phyloP scores from a whole-genome alignment of 495 filamentous ascomycete species.

The Pyronema domesticum region DNA sequence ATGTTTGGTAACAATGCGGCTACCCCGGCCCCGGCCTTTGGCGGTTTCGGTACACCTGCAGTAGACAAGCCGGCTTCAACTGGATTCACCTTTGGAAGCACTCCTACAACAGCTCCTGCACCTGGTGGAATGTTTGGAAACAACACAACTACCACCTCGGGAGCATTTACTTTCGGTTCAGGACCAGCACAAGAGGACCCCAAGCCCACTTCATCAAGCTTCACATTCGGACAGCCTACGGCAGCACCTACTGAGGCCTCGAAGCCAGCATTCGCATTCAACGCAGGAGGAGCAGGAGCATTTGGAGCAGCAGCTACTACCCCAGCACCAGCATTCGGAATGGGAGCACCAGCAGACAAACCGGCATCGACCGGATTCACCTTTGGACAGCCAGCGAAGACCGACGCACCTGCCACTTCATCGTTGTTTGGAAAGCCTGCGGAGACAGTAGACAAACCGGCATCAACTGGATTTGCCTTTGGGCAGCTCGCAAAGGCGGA shows the following conservation, averaged over 20 bases:
- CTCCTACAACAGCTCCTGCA: constrained; percentile 3
- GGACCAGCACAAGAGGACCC: background rate
- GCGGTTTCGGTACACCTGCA: constrained; percentile 9
- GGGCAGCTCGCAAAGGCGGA: background rate
- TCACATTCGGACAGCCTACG: constrained; percentile 13
- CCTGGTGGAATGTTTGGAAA: constrained; percentile 15
- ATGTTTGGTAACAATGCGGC: constrained; percentile 15
- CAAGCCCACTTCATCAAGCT: constrained; percentile 7
- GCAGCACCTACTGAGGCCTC: constrained; percentile 4
- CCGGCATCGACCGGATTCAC: background rate
- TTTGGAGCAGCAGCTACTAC: background rate
- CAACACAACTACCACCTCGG: constrained; percentile 5
- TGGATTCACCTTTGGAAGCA: constrained; percentile 10
- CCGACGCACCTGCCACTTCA: background rate
- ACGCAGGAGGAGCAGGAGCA: background rate
- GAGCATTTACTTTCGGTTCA: constrained; percentile 19
- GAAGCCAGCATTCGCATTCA: background rate
- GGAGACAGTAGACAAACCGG: background rate
- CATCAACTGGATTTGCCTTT: constrained; percentile 2
- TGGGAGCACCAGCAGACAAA: background rate
- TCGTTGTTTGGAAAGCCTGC: constrained; percentile 11
- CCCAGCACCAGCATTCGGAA: background rate
- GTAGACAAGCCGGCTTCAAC: constrained; percentile 12
- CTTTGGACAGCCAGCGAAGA: background rate
- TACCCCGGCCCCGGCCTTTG: constrained; percentile 7